These are phyloP conservation scores for Tylopilus orsonianus DNA, from an alignment of 1,284 basidiomycete genomes.

Conservation along the genomic window DNA sequence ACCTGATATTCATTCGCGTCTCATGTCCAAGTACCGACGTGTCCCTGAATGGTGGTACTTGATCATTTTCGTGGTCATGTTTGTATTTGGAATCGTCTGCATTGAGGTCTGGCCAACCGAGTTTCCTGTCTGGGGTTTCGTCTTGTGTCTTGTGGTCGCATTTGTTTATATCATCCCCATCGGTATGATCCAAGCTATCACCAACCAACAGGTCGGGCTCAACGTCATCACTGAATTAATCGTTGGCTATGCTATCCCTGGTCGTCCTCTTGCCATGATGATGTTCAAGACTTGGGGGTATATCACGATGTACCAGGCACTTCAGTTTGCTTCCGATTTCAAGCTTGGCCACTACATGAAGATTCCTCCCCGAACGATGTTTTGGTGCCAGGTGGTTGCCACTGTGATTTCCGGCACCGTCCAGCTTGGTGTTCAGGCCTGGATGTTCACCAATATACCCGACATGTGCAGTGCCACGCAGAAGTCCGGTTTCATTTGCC, in stretches of 20 bases:
- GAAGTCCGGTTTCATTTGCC: constrained; percentile 38
- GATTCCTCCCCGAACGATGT: constrained; percentile 47
- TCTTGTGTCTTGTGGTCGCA: constrained; percentile 41
- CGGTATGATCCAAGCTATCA: constrained; percentile 35
- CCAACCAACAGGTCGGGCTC: constrained; percentile 51
- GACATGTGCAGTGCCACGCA: constrained; percentile 29
- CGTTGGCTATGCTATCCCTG: constrained; percentile 44
- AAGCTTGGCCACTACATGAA: constrained; percentile 56
- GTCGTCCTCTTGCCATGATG: constrained; percentile 48
- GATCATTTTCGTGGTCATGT: constrained; percentile 50
- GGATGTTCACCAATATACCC: constrained; percentile 36
- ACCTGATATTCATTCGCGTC: constrained; percentile 69
- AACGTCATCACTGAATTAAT: constrained; percentile 51
- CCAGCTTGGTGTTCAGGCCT: constrained; percentile 45
- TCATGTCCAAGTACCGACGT: constrained; percentile 71
- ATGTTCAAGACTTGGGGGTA: constrained; percentile 43
- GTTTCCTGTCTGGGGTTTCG: constrained; percentile 55
- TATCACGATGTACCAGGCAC: constrained; percentile 39
- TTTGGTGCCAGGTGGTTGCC: constrained; percentile 45
- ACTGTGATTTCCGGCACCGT: constrained; percentile 42
- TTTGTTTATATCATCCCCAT: constrained; percentile 58
- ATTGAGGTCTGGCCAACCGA: constrained; percentile 61
- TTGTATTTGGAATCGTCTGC: constrained; percentile 55
- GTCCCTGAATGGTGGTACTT: constrained; percentile 76
- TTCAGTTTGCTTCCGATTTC: constrained; percentile 44